Conservation (phyloP, 768 basidiomycete genomes). For the Boletus reticulatus region DNA sequence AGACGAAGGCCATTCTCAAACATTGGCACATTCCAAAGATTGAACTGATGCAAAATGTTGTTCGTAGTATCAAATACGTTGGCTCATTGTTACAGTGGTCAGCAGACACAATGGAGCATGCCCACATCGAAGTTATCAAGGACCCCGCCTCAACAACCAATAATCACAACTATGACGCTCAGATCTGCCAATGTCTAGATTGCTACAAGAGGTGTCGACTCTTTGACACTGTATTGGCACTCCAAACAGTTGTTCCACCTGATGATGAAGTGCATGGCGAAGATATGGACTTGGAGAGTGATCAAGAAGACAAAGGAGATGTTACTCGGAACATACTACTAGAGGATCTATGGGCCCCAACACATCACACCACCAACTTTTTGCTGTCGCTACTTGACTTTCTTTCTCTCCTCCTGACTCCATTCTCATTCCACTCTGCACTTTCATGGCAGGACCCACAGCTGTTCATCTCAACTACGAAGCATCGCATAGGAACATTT, state of each 20-base stretch:
- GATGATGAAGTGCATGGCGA: no score
- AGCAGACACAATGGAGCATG: neutral
- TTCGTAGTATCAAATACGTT: neutral
- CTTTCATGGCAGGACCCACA: neutral
- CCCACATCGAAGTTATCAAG: no score
- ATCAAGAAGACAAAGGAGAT: no score
- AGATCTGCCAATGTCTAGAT: neutral
- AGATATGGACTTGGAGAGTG: no score
- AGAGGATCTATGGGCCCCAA: no score
- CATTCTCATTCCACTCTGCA: neutral
- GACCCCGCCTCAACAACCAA: no score
- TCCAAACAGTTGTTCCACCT: no score
- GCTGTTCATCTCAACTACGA: neutral
- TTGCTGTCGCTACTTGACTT: no score
- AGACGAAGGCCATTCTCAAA: slow-evolving; percentile 19
- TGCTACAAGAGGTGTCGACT: neutral
- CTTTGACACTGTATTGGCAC: neutral
- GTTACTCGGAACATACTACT: no score
- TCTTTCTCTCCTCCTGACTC: no score
- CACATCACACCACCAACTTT: no score
- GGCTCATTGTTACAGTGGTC: neutral
- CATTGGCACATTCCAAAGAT: slow-evolving; percentile 42
- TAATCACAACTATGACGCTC: no score
- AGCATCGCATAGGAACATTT: fast-evolving
- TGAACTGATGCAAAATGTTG: neutral